These are phyloP conservation scores for Volvox carteri DNA, from an alignment of 163 green algal species.

Conservation along the genomic window DNA sequence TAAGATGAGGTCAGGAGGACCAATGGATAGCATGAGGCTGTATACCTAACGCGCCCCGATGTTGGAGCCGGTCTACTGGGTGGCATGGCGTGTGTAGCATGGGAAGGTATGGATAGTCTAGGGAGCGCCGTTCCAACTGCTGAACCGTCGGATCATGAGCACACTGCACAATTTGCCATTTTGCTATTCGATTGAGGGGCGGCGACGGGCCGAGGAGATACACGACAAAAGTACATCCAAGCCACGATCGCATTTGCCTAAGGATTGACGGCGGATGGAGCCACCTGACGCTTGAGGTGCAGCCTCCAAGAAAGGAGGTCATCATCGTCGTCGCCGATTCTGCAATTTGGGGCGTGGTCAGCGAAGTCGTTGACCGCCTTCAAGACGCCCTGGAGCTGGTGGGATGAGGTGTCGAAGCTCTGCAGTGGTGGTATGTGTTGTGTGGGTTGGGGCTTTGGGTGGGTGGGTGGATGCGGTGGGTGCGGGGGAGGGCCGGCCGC, in stretches of 20 bases:
- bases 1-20: no score
- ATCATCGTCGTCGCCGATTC: neutral
- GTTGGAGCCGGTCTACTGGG: no score
- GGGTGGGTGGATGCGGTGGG: no score
- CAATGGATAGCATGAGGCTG: no score
- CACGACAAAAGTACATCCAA: neutral
- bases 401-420: neutral
- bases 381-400: neutral
- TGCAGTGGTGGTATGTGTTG: no score
- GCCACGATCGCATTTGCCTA: neutral
- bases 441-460: no score
- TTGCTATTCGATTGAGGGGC: no score
- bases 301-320: constrained; percentile 16
- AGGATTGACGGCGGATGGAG: neutral
- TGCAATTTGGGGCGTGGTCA: neutral
- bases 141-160: neutral
- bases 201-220: neutral
- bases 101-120: neutral
- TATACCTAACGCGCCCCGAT: no score
- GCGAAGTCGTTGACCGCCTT: neutral
- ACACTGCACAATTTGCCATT: neutral
- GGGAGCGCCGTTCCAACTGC: neutral
- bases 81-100: no score
- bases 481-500: no score
- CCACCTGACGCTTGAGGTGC: constrained; percentile 29